Evolutionary conservation across 2,329 filamentous ascomycete genomes (phyloP).

Genomic region (Alternaria sp.): DNA sequence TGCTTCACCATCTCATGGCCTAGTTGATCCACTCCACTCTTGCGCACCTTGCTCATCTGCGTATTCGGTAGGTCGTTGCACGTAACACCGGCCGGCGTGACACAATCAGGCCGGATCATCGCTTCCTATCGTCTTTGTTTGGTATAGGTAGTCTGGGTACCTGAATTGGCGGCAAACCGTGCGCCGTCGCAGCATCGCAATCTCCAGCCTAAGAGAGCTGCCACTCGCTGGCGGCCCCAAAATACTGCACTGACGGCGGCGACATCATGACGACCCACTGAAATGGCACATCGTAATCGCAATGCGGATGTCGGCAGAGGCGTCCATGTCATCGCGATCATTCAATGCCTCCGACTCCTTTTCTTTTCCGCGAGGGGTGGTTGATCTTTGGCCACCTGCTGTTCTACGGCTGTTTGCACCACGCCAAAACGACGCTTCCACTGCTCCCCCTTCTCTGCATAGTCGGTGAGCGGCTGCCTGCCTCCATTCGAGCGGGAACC

Average conservation of each 20-base stretch:
- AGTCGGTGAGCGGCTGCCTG: constrained; percentile 7
- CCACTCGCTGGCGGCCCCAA: constrained; percentile 1
- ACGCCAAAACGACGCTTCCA: neutral
- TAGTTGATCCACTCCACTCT: constrained; percentile 15
- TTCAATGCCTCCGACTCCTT: neutral
- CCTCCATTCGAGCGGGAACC: constrained; percentile 5
- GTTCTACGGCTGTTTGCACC: neutral
- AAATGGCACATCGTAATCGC: constrained; percentile 13
- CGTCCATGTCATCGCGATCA: constrained; percentile 1
- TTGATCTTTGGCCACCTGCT: constrained; percentile 2
- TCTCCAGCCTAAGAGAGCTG: constrained; percentile 1
- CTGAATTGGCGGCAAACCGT: constrained; percentile 8
- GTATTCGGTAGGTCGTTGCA: constrained; percentile 8
- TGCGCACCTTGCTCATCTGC: constrained; percentile 7
- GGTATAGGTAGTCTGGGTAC: constrained; percentile 3
- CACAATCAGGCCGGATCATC: constrained; percentile 16
- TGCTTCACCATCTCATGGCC: neutral
- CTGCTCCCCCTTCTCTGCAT: neutral
- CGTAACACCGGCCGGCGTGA: constrained; percentile 5
- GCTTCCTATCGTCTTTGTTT: constrained; percentile 1
- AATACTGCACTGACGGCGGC: neutral
- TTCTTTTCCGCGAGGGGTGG: constrained; percentile 2
- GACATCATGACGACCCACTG: constrained; percentile 9
- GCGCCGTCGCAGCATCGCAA: constrained; percentile 12
- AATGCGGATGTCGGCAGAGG: constrained; percentile 13